phyloP scores from a whole-genome alignment of 768 basidiomycete species.

The Mycena metata region DNA sequence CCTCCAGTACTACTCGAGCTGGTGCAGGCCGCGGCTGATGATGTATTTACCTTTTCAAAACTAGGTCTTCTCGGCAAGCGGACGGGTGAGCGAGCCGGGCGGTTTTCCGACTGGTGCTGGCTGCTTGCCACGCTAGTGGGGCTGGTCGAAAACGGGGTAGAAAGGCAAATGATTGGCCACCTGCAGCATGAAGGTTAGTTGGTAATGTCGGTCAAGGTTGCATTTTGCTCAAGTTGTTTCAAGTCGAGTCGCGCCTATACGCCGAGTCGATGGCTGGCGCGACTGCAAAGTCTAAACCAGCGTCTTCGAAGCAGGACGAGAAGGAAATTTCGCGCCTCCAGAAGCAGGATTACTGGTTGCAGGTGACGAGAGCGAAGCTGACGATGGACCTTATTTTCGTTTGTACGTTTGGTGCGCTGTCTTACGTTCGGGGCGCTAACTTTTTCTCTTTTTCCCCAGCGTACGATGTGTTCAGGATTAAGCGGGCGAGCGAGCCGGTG shows the following conservation, averaged over 20 bases:
- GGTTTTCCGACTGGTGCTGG: constrained; percentile 91
- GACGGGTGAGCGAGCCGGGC: constrained; percentile 76
- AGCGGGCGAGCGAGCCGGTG: constrained; percentile 69
- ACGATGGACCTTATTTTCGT: constrained; percentile 91
- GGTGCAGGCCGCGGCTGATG: constrained; percentile 80
- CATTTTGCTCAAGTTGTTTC: constrained; percentile 20
- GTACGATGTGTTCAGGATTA: constrained; percentile 82
- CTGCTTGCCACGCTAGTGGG: constrained; percentile 82
- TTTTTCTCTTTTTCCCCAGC: constrained; percentile 56
- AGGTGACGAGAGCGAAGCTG: constrained; percentile 77
- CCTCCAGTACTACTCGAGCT: constrained; percentile 88
- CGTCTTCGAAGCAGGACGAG: constrained; percentile 70
- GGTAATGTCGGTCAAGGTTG: constrained; percentile 24
- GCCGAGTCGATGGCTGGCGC: constrained; percentile 79
- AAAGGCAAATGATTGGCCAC: constrained; percentile 76
- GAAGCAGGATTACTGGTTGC: constrained; percentile 83
- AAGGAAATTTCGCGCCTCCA: constrained; percentile 77
- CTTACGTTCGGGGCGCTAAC: constrained; percentile 21
- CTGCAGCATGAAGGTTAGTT: constrained; percentile 72
- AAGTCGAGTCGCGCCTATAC: constrained; percentile 82
- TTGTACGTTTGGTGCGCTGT: constrained; percentile 61
- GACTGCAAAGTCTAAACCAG: constrained; percentile 78
- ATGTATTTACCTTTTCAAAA: constrained; percentile 80
- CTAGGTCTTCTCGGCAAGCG: constrained; percentile 77
- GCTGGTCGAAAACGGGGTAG: constrained; percentile 87